Conservation (phyloP, 768 basidiomycete species). For the Boletus subparvulus region DNA sequence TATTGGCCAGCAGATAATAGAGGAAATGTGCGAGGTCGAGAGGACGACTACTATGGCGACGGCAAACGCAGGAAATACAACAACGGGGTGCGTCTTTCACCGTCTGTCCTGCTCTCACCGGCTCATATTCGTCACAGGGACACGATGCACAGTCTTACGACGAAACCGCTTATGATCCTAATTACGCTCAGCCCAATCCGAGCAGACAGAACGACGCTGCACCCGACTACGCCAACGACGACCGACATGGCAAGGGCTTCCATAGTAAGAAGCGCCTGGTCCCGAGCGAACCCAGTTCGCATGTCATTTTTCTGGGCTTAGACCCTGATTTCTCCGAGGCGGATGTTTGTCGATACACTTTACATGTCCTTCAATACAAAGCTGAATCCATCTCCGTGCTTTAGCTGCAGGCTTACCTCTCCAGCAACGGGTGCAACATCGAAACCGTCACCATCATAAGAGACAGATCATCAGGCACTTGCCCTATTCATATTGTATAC, state of each 20-base stretch:
- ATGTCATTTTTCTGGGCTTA: constrained; percentile 94
- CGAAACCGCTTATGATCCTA: constrained; percentile 40
- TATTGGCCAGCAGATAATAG: constrained; percentile 41
- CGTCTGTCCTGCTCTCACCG: background rate
- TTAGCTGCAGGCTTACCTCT: constrained; percentile 80
- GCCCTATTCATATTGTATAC: constrained; percentile 70
- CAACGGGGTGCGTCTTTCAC: constrained; percentile 55
- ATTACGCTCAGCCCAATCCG: constrained; percentile 31
- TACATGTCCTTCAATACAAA: constrained; percentile 37
- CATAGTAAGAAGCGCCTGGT: constrained; percentile 70
- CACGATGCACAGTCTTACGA: constrained; percentile 55
- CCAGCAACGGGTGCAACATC: constrained; percentile 67
- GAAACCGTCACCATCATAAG: constrained; percentile 94
- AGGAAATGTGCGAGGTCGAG: constrained; percentile 52
- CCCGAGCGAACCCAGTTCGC: constrained; percentile 84
- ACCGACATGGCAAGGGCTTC: constrained; percentile 43
- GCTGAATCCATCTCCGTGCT: constrained; percentile 35
- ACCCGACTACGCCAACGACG: constrained; percentile 54
- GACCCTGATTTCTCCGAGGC: constrained; percentile 92
- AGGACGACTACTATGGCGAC: constrained; percentile 67
- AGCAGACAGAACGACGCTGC: constrained; percentile 32
- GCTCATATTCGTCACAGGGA: constrained; percentile 38
- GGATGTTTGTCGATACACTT: constrained; percentile 65
- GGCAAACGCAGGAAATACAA: constrained; percentile 81
- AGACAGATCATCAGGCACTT: constrained; percentile 96